Base-by-base conservation (phyloP, 768 basidiomycete genomes). In the Lanmaoa rubissima region DNA sequence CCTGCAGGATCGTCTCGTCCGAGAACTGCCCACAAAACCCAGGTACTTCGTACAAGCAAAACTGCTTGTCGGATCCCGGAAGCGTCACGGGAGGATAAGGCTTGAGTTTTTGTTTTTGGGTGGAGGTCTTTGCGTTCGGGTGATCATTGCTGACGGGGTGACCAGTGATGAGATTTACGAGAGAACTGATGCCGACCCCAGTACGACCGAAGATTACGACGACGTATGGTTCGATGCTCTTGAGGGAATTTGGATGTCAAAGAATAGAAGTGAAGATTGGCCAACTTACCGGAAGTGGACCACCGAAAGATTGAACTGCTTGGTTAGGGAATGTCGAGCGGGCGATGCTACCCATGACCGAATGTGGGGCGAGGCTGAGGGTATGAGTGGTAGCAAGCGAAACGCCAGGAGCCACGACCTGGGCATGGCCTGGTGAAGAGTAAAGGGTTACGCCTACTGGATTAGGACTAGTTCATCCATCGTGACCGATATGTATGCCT, bases 201-300 rank as follows among this genome's bases (percentile, higher is more conserved):
- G 70, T 68, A 21, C 49, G 64, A 17, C 70, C 69, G 14, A 70
- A 72, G 45, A 72, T 52, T 1, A 70, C 65, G 48, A 70, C 62
- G 21, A 70, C 61, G 41, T 62, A 57, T 10, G 65, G 63, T 31
- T 48, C 47, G 2, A 19, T 31, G 16, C n/a, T n/a, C 59, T 59
- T 44, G 9, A 28, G 14, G 11, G 17, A 19, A 35, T 4, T 32
- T 49, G 39, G 46, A 28, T 2, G 17, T 42, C 12, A 32, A 13
- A 10, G 14, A 26, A 41, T 0, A 16, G 39, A 31, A 1, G 34
- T 19, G 24, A 39, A 38, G 9, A 28, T 9, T 19, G 32, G 31
- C 2, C 2, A 10, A 38, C 52, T 61, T 26, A 53, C 65, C 47
- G 34, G 14, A 34, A 5, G 24, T 36, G 63, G 8, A 21, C 40